Conservation (phyloP, 495 filamentous ascomycete species). For the Penicillium psychrofluorescens region DNA sequence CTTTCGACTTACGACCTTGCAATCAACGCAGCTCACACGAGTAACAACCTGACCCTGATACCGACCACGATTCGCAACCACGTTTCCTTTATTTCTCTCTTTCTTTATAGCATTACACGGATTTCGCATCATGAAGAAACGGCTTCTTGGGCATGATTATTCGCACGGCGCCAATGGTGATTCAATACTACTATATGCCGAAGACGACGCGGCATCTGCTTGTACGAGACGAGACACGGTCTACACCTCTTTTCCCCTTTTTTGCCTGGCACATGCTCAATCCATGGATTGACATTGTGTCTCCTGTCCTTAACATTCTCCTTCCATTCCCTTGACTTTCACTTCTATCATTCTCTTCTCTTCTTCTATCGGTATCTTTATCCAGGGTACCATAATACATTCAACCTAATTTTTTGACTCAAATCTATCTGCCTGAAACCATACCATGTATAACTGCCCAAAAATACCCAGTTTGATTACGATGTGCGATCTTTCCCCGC, state of each 20-base stretch:
- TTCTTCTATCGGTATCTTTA: constrained; percentile 1
- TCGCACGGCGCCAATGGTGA: constrained; percentile 16
- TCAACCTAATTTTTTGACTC: neutral
- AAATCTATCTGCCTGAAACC: neutral
- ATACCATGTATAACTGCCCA: constrained; percentile 1
- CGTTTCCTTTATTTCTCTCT: no score
- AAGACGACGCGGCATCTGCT: constrained; percentile 9
- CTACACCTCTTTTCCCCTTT: constrained; percentile 5
- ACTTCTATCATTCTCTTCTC: neutral
- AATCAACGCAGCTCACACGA: no score
- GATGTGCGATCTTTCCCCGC: constrained; percentile 23
- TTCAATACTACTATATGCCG: constrained; percentile 4
- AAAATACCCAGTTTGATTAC: constrained; percentile 17
- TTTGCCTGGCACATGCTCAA: neutral
- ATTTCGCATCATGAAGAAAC: constrained; percentile 10
- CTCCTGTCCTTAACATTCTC: neutral
- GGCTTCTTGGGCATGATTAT: constrained; percentile 8
- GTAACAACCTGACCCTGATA: no score
- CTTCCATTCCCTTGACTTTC: constrained; percentile 1
- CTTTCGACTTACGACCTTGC: no score
- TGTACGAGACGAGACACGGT: constrained; percentile 24
- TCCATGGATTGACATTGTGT: neutral
- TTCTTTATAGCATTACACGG: neutral
- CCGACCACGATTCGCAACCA: no score
- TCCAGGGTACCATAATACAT: constrained; percentile 5